A percentile compares a stretch with the other conserved stretches of the same genome.
Evolutionary conservation across 768 basidiomycete species (phyloP).

Genomic region (Boletus huronensis): DNA sequence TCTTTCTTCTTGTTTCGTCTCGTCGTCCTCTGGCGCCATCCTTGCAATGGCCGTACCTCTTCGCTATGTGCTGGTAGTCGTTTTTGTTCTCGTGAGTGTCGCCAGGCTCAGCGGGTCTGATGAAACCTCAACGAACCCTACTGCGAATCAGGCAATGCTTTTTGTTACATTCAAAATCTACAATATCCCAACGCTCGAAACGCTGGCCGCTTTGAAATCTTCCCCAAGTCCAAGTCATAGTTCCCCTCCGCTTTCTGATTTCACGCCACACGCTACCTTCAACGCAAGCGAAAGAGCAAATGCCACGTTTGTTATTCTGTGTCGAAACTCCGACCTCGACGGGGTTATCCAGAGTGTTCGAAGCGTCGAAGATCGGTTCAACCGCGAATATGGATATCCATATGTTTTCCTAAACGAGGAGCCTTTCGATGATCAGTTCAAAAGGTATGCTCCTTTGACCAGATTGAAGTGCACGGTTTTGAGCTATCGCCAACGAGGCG

Average conservation of each 20-base stretch:
- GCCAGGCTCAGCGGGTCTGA: background rate
- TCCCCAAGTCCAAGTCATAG: background rate
- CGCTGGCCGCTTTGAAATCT: background rate
- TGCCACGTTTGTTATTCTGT: conserved; percentile 58
- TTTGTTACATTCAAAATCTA: conserved; percentile 8
- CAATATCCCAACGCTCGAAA: background rate
- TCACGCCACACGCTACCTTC: background rate
- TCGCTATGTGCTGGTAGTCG: conserved; percentile 19
- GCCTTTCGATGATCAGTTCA: conserved; percentile 52
- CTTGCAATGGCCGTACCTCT: conserved; percentile 16
- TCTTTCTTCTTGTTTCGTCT: background rate
- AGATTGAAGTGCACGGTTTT: conserved; percentile 1
- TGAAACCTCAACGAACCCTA: background rate
- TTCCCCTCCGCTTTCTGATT: background rate
- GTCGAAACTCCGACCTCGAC: conserved; percentile 45
- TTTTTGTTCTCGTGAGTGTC: conserved; percentile 20
- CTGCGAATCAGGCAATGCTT: conserved; percentile 11
- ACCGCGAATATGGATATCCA: conserved; percentile 52
- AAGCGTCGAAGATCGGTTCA: conserved; percentile 58
- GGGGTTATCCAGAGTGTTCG: conserved; percentile 48
- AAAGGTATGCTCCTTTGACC: conserved; percentile 27
- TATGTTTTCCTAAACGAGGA: conserved; percentile 68
- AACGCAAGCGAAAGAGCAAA: conserved; percentile 38
- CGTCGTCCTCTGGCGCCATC: background rate
- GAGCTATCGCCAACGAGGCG: conserved; percentile 26